phyloP scores from a whole-genome alignment of 768 basidiomycete genomes.

The Termitomyces sp. region DNA sequence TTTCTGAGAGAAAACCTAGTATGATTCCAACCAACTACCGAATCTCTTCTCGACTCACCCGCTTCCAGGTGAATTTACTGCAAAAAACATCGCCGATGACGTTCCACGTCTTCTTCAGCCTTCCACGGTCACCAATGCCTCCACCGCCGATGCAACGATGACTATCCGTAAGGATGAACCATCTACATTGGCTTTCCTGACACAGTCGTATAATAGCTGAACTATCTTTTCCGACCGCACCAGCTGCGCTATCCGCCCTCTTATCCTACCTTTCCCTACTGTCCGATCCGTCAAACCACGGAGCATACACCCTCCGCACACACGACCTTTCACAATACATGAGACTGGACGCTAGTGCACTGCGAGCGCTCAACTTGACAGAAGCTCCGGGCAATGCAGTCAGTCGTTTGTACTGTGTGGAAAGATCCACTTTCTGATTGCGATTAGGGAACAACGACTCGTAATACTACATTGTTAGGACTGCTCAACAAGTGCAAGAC shows the following conservation, averaged over 20 bases:
- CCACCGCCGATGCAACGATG: conserved; percentile 44
- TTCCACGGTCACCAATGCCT: conserved; percentile 26
- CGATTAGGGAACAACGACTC: conserved; percentile 50
- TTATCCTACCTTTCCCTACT: conserved; percentile 78
- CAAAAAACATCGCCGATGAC: conserved; percentile 77
- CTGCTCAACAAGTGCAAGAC: conserved; percentile 95
- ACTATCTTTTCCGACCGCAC: conserved; percentile 68
- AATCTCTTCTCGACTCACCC: not conserved
- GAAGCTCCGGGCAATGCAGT: conserved; percentile 61
- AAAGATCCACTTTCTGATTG: not conserved
- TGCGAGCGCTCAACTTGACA: conserved; percentile 82
- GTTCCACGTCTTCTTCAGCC: conserved; percentile 61
- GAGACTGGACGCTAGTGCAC: conserved; percentile 92
- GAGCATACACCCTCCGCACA: conserved; percentile 71
- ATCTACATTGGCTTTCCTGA: not conserved
- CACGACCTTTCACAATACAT: conserved; percentile 95
- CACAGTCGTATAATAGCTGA: conserved; percentile 47
- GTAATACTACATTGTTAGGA: conserved; percentile 85
- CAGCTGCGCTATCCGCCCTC: conserved; percentile 76
- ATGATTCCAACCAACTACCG: conserved; percentile 15
- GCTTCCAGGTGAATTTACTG: conserved; percentile 71
- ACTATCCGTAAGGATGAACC: conserved; percentile 46
- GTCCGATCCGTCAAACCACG: conserved; percentile 71
- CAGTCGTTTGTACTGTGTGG: conserved; percentile 9
- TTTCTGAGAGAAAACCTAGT: conserved; percentile 90